Evolutionary conservation across 2,329 filamentous ascomycete genomes (phyloP).

Genomic region (Calonectria hawksworthii): DNA sequence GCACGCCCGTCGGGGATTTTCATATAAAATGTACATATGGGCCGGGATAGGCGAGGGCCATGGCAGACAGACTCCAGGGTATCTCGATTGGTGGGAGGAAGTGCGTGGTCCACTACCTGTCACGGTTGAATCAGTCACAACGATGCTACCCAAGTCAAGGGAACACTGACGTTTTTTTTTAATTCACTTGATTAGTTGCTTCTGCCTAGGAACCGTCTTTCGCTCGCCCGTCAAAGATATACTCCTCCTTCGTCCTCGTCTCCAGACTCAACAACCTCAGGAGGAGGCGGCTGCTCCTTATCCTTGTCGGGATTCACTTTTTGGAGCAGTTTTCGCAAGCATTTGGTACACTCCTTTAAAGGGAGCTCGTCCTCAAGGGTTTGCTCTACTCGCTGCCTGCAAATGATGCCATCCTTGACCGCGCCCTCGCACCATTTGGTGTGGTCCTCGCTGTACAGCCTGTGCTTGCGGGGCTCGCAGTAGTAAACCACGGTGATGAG

Average conservation of each 20-base stretch:
- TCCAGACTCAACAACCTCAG: background rate
- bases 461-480: background rate
- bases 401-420: background rate
- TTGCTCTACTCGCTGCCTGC: background rate
- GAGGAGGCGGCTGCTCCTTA: background rate
- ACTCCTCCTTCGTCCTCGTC: background rate
- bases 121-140: no score
- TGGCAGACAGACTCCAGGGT: no score
- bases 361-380: background rate
- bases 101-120: no score
- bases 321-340: background rate
- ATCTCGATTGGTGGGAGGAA: no score
- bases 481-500: background rate
- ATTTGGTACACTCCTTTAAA: background rate
- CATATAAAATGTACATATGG: background rate
- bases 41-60: background rate
- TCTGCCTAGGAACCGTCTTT: no score
- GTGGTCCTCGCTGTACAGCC: background rate
- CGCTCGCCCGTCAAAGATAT: background rate
- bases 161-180: background rate
- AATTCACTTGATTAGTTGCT: background rate
- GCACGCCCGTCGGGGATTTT: background rate
- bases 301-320: background rate
- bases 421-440: background rate
- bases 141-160: no score